These are phyloP conservation scores for Colletotrichum sp. DNA, from an alignment of 2,329 filamentous ascomycete genomes.

Conservation along the genomic window DNA sequence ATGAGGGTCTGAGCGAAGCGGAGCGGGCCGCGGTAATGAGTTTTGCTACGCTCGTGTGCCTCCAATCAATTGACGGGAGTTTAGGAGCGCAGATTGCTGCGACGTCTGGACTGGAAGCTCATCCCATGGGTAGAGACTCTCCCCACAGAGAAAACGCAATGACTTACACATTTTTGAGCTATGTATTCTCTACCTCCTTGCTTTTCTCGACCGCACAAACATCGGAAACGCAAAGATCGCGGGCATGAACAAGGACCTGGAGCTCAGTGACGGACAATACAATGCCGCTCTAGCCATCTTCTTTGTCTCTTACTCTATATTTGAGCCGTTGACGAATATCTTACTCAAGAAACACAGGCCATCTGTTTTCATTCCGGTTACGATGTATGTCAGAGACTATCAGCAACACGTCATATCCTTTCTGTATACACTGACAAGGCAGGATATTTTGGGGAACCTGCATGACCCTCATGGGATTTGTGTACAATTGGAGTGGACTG, in stretches of 20 bases:
- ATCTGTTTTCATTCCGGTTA: conserved; percentile 79
- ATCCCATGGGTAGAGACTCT: background rate
- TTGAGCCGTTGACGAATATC: conserved; percentile 77
- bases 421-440: conserved; percentile 24
- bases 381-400: conserved; percentile 60
- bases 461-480: conserved; percentile 74
- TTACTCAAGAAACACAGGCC: conserved; percentile 79
- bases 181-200: conserved; percentile 64
- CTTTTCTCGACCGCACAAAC: conserved; percentile 61
- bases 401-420: background rate
- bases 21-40: background rate
- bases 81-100: background rate
- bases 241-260: conserved; percentile 30
- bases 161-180: background rate
- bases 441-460: conserved; percentile 69
- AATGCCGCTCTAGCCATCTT: conserved; percentile 66
- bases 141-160: background rate
- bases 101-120: background rate
- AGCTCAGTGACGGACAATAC: conserved; percentile 61
- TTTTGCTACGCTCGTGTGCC: too few species aligned
- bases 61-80: background rate
- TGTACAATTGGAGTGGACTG: conserved; percentile 66
- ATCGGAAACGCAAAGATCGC: conserved; percentile 54
- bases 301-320: conserved; percentile 71
- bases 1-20: background rate